Base-by-base conservation (phyloP, 805 yeast species). In the Starmerella kuoi region DNA sequence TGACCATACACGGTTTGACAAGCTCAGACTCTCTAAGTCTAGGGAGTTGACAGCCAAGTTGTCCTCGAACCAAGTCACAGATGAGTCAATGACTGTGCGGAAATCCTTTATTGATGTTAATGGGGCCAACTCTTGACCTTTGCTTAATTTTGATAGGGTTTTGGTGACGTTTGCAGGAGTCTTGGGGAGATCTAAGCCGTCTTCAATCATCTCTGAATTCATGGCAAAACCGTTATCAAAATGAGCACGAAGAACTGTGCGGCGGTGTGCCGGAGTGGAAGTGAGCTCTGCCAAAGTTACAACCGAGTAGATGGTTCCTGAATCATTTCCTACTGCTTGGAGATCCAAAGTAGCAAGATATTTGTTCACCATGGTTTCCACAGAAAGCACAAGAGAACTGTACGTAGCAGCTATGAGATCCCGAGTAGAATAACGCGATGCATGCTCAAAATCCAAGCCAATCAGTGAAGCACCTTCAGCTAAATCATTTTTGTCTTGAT, bases 401-500 rank as follows among this genome's bases (percentile, higher is more conserved):
- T 63, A 65, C 0, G 64, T 47, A 0, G 65, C 58, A 2, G 52
- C 43, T 22, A 65, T 55, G 24, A 64, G 55, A 42, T 61, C 58
- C 11, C 53, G 55, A 1, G 58, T 35, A 5, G 59, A 47, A 31
- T 57, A 52, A 22, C 49, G 44, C 5, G 53, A 41, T 26, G 54
- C 57, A 7, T 46, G 39, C 11, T 35, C 37, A 2, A 61, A 63
- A 35, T 61, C 61, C 9, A 64, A 54, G 20, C 68, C 67, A 25
- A 64, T 53, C 12, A 65, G 49, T 3, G 64, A 52, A 0, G 68
- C 67, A 19, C 68, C 69, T 23, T 62, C 67, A n/a, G 63, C 62
- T 1, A 55, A 44, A 36, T 63, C 68, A 32, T 52, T 54, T 1
- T 18, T 20, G 7, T 49, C 50, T 19, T 52, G 46, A 31, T 43